phyloP scores from a whole-genome alignment of 2,329 filamentous ascomycete species.

The Septoria linicola region DNA sequence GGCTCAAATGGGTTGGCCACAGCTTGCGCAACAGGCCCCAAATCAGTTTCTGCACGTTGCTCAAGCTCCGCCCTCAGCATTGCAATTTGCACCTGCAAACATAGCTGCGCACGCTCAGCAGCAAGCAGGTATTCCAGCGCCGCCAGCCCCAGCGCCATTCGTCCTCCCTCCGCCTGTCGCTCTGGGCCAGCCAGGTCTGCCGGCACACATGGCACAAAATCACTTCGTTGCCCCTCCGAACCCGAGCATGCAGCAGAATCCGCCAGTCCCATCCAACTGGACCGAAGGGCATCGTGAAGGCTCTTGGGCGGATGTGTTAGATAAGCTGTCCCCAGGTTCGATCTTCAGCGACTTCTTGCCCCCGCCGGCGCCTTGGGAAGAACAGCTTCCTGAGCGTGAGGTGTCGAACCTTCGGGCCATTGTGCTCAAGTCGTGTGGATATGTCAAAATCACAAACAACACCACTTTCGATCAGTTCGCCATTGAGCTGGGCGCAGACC shows the following conservation, averaged over 20 bases:
- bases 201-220: too few species aligned
- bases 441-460: constrained; percentile 47
- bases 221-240: too few species aligned
- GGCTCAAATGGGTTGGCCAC: background rate
- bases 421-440: constrained; percentile 62
- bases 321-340: constrained; percentile 51
- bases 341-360: constrained; percentile 46
- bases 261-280: constrained; percentile 33
- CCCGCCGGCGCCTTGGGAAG: constrained; percentile 31
- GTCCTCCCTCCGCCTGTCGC: too few species aligned
- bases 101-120: too few species aligned
- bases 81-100: too few species aligned
- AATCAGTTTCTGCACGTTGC: background rate
- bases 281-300: constrained; percentile 41
- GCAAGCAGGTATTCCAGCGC: too few species aligned
- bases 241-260: too few species aligned
- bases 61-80: background rate
- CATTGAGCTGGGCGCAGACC: constrained; percentile 32
- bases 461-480: constrained; percentile 37
- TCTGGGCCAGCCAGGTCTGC: too few species aligned
- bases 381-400: constrained; percentile 26
- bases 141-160: too few species aligned
- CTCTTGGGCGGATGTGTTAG: constrained; percentile 53
- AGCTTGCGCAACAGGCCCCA: background rate
- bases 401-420: constrained; percentile 44